These are phyloP conservation scores for Wickerhamomyces silvicola DNA, from an alignment of 805 yeast species.

Conservation along the genomic window DNA sequence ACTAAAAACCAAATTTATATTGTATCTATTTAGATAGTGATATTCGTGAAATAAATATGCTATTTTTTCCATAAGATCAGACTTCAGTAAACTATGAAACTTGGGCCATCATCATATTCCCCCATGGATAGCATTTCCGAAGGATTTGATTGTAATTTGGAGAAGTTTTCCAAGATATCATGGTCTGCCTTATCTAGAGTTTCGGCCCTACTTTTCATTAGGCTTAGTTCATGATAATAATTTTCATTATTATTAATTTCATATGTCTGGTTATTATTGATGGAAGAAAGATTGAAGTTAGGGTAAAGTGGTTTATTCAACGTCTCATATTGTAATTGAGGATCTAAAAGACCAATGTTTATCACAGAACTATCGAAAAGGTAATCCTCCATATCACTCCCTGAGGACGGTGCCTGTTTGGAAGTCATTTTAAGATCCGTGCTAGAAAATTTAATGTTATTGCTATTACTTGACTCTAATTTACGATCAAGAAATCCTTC, in stretches of 20 bases:
- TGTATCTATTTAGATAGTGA: no score
- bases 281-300: background rate
- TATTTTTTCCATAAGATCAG: no score
- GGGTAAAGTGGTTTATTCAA: background rate
- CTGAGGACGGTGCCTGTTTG: slow-evolving; percentile 4
- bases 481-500: no score
- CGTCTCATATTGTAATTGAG: background rate
- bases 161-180: background rate
- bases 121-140: slow-evolving; percentile 7
- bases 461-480: no score
- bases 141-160: slow-evolving; percentile 6
- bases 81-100: slow-evolving; percentile 5
- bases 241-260: background rate
- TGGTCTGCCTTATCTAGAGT: background rate
- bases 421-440: no score
- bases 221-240: slow-evolving; percentile 3
- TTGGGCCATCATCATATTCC: slow-evolving; percentile 10
- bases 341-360: slow-evolving; percentile 5
- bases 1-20: no score
- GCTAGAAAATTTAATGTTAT: no score
- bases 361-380: slow-evolving; percentile 9
- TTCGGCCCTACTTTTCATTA: slow-evolving; percentile 3
- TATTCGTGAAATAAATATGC: no score
- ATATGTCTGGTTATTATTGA: background rate
- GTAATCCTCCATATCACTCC: slow-evolving; percentile 5